A percentile compares a stretch with the other conserved stretches of the same genome.
Conservation (phyloP, 306 rosid genomes). For the Sicyos baderoa region DNA sequence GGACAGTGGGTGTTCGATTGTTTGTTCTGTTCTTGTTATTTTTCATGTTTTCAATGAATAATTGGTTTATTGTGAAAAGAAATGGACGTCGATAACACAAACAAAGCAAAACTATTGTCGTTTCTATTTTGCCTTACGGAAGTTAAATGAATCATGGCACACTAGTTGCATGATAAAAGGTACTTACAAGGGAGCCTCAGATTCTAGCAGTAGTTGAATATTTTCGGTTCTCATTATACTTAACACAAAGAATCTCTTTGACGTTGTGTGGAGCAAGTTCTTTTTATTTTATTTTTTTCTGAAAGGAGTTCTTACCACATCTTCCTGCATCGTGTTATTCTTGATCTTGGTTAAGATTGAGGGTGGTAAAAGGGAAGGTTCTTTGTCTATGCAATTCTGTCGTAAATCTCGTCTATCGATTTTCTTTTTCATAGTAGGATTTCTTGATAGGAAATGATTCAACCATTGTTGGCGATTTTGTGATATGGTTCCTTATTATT, state of each 20-base stretch:
- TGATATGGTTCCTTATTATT: neutral
- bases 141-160: neutral
- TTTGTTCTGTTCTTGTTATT: too few species aligned
- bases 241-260: neutral
- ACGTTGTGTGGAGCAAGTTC: neutral
- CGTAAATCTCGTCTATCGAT: neutral
- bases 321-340: neutral
- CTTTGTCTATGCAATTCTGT: neutral
- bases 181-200: neutral
- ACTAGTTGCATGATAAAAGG: neutral
- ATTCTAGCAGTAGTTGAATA: neutral
- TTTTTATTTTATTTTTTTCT: neutral
- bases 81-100: neutral
- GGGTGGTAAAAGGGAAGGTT: neutral
- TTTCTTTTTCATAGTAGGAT: neutral
- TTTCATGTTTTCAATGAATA: too few species aligned
- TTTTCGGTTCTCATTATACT: neutral
- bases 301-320: constrained; percentile 1
- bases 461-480: neutral
- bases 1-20: too few species aligned
- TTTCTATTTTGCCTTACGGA: neutral
- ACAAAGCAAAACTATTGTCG: neutral
- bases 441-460: constrained; percentile 6
- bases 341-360: neutral
- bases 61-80: too few species aligned